phyloP scores from a whole-genome alignment of 2,329 filamentous ascomycete species.

The Zymoseptoria passerinii region DNA sequence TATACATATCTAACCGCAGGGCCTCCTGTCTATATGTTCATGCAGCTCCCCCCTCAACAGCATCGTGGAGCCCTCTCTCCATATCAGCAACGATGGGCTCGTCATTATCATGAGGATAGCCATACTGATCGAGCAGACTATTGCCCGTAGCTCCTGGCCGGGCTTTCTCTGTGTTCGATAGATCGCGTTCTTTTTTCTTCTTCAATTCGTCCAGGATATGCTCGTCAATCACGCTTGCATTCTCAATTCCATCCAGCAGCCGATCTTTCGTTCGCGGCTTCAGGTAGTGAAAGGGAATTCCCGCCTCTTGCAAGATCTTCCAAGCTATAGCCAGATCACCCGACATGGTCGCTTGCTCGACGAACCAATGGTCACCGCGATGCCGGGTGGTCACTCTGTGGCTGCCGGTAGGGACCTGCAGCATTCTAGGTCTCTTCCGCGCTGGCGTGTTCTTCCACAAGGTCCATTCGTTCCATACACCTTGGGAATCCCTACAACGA shows the following conservation, averaged over 20 bases:
- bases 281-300: constrained; percentile 16
- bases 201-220: constrained; percentile 21
- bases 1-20: background rate
- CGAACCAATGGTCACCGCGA: constrained; percentile 29
- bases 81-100: constrained; percentile 8
- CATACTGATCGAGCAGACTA: constrained; percentile 22
- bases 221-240: constrained; percentile 21
- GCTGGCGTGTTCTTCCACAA: constrained; percentile 23
- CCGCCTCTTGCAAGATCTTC: constrained; percentile 22
- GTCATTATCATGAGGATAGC: constrained; percentile 23
- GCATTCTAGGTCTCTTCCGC: constrained; percentile 15
- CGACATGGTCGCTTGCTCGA: constrained; percentile 27
- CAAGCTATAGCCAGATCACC: constrained; percentile 26
- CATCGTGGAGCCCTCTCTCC: constrained; percentile 20
- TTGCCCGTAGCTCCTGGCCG: constrained; percentile 17
- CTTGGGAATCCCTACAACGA: constrained; percentile 24
- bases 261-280: constrained; percentile 13
- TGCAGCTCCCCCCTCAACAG: constrained; percentile 8
- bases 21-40: background rate
- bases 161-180: constrained; percentile 25
- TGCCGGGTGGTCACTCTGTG: constrained; percentile 16
- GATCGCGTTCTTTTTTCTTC: constrained; percentile 24
- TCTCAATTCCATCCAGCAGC: constrained; percentile 24
- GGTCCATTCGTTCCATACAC: constrained; percentile 29
- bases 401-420: constrained; percentile 3